Evolutionary conservation across 2,329 filamentous ascomycete genomes (phyloP).

Genomic region (Raffaelea deltoideospora): DNA sequence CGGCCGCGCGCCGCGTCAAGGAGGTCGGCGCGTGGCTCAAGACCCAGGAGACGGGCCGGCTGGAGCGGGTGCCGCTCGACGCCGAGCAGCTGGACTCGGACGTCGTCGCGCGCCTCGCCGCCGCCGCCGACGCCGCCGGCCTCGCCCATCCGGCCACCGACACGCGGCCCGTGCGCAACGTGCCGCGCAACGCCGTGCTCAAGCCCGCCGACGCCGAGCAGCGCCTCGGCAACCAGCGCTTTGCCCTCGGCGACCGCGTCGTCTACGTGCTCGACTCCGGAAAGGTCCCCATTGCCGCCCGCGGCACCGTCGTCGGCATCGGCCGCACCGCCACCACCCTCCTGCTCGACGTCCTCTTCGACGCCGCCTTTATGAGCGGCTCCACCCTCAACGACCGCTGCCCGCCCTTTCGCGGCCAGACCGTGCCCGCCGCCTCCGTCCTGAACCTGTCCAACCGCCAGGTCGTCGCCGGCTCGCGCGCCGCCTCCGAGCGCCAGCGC

Average conservation of each 20-base stretch:
- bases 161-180: constrained; percentile 58
- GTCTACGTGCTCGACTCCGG: constrained; percentile 88
- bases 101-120: constrained; percentile 67
- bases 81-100: constrained; percentile 92
- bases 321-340: constrained; percentile 73
- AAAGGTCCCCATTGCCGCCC: constrained; percentile 82
- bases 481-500: constrained; percentile 38
- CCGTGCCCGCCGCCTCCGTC: constrained; percentile 74
- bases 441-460: constrained; percentile 77
- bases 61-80: constrained; percentile 90
- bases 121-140: constrained; percentile 45
- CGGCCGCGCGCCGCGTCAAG: constrained; percentile 69
- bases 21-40: constrained; percentile 93
- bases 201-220: constrained; percentile 96
- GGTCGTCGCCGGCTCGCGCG: constrained; percentile 53
- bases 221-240: constrained; percentile 70
- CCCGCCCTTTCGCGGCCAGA: constrained; percentile 85
- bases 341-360: constrained; percentile 84
- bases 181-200: constrained; percentile 74
- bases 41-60: constrained; percentile 74
- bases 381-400: constrained; percentile 83
- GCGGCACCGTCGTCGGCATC: constrained; percentile 88
- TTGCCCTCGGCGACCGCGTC: constrained; percentile 74
- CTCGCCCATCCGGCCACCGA: constrained; percentile 33
- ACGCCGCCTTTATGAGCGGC: constrained; percentile 91